Base-by-base conservation (phyloP, 768 basidiomycete genomes). In the Amanita molliuscula region DNA sequence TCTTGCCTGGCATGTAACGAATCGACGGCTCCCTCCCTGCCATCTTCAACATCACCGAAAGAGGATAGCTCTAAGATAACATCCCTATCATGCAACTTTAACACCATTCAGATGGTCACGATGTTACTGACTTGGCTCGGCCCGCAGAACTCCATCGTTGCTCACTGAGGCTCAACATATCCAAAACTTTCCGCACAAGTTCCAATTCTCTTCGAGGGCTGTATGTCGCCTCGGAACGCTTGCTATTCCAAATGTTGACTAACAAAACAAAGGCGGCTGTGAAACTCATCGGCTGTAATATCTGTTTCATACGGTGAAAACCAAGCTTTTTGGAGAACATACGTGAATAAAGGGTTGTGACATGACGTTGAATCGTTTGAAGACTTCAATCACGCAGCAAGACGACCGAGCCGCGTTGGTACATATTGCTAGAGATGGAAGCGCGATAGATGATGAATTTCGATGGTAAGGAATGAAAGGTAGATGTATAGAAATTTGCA, bases 361-460 rank as follows among this genome's bases (percentile, higher is more conserved):
- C 47, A 1, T 49, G 46, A 18, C 56, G 61, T 46, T n/a, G 4
- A 75, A 65, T 44, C 59, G 66, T 44, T 72, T 64, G 45, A 77
- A 72, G 1, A 77, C 66, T 55, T 90, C 85, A 34, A 87, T 65
- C 18, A 96, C 75, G 56, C 89, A 88, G 15, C 77, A 79, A 48
- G 81, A 86, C 1, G 86, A 86, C 15, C 91, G 72, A 0, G 91
- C 88, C 0, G 92, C 82, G 50, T 91, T 77, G 8, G 86, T 78
- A 62, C 83, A 88, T 47, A 85, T 88, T 0, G 84, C 81, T 18
- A 86, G 69, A 0, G 82, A 86, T 10, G 83, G 84, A 58, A 81
- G 79, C 2, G 74, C 69, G 2, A 77, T 53, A 0, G 65, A 59
- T 4, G 75, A 70, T 0, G 72, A 72, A 51, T 71, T 74, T 35